phyloP scores from a whole-genome alignment of 192 early-diverging fungal genomes.

The Kappamyces sp. region DNA sequence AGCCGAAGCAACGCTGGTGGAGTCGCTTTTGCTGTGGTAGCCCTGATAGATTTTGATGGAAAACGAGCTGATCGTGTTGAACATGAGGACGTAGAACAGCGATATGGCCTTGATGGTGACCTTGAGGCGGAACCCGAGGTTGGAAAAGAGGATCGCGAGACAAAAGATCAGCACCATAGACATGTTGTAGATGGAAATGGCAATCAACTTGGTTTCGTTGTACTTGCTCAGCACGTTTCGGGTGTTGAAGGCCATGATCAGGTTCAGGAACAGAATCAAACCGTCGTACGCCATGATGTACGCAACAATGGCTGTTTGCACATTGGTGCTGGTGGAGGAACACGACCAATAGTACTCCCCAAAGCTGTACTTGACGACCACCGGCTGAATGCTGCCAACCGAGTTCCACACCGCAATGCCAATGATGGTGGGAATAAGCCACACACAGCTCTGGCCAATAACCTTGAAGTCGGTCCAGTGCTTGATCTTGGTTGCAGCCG shows the following conservation, averaged over 20 bases:
- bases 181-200: slow-evolving; percentile 28
- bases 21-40: too few relatives aligned
- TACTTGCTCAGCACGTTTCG: slow-evolving; percentile 24
- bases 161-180: neutral
- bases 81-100: neutral
- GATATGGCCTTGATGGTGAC: neutral
- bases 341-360: slow-evolving; percentile 12
- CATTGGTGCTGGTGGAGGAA: slow-evolving; percentile 2
- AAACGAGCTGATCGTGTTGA: slow-evolving; percentile 1
- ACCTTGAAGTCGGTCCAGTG: neutral
- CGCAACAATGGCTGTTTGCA: slow-evolving; percentile 1
- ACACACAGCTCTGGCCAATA: too few relatives aligned
- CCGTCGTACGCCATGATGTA: slow-evolving; percentile 16
- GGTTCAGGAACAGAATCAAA: slow-evolving; percentile 8
- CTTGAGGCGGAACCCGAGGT: neutral
- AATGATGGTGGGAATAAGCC: slow-evolving; percentile 3
- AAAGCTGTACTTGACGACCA: neutral
- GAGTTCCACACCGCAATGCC: slow-evolving; percentile 11
- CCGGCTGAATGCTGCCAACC: neutral
- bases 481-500: neutral
- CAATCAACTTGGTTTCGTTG: slow-evolving; percentile 27
- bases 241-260: slow-evolving; percentile 22
- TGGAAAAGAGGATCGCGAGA: neutral
- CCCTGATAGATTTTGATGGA: slow-evolving; percentile 1
- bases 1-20: too few relatives aligned